Percentiles rank a stretch among this genome's conserved stretches.
These are phyloP conservation scores for Colletotrichum caudatum DNA, from an alignment of 2,329 filamentous ascomycete genomes.

Conservation along the genomic window DNA sequence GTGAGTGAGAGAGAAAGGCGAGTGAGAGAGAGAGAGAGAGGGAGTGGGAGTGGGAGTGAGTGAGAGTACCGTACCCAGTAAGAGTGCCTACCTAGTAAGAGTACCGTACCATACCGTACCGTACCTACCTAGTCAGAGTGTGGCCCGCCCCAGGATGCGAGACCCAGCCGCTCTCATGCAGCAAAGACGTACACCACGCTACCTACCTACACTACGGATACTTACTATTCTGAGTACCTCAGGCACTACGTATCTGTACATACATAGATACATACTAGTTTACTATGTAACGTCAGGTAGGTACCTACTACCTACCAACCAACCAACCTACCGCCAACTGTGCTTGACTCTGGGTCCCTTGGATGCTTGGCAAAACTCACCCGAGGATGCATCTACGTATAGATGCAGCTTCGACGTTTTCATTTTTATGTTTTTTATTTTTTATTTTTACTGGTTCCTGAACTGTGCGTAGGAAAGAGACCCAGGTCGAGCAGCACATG, in stretches of 20 bases:
- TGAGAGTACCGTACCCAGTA: background rate
- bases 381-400: background rate
- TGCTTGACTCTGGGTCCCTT: background rate
- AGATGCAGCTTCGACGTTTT: constrained; percentile 16
- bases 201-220: too few species aligned
- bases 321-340: too few species aligned
- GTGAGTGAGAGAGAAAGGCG: too few species aligned
- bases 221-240: background rate
- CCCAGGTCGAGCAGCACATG: background rate
- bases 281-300: too few species aligned
- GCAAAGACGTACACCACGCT: background rate
- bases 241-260: background rate
- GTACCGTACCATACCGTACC: background rate
- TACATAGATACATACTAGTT: too few species aligned
- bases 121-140: background rate
- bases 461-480: background rate
- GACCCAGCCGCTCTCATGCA: background rate
- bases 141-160: background rate
- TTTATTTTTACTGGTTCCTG: background rate
- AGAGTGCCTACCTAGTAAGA: constrained; percentile 4
- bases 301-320: too few species aligned
- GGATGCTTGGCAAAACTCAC: background rate
- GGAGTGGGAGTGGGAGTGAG: constrained; percentile 16
- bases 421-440: background rate
- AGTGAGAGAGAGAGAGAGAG: background rate